Conservation (phyloP, 192 early-diverging fungal species). For the Polychytrium aggregatum region DNA sequence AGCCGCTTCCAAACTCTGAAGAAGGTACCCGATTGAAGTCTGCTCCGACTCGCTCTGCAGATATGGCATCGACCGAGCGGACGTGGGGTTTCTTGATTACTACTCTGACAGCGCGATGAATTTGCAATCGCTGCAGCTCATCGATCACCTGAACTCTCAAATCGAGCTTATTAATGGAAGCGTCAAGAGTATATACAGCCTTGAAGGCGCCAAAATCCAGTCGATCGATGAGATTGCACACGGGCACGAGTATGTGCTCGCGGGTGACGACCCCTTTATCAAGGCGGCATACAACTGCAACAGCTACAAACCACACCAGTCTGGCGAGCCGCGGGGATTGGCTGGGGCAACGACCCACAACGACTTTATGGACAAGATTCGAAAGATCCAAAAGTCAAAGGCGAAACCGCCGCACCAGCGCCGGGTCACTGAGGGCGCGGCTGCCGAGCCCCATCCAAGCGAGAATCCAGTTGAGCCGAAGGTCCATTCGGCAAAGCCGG, state of each 20-base stretch:
- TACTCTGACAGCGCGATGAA: neutral
- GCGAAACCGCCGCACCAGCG: no score
- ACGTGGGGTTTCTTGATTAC: neutral
- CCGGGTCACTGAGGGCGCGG: no score
- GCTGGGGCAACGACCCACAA: no score
- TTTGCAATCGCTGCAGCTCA: conserved; percentile 12
- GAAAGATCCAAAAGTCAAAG: no score
- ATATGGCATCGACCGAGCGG: no score
- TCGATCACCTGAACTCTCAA: conserved; percentile 32
- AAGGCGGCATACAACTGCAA: conserved; percentile 31
- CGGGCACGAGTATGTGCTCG: conserved; percentile 25
- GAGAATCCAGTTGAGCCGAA: no score
- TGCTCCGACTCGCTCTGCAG: neutral
- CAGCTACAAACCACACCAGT: no score
- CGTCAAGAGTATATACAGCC: conserved; percentile 23
- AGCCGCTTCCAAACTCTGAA: conserved; percentile 24
- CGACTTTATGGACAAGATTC: no score
- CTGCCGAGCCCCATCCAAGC: no score
- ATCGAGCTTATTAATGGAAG: conserved; percentile 20
- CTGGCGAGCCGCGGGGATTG: no score
- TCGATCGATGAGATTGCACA: conserved; percentile 13
- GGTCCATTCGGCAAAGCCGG: no score
- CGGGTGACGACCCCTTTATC: conserved; percentile 33
- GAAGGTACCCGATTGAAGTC: conserved; percentile 12
- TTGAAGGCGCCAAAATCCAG: conserved; percentile 9